Evolutionary conservation across 1,139 yeast genomes (phyloP), one percentile per base, ranked within the genome.

Genomic region (Suhomyces panamericanus): DNA sequence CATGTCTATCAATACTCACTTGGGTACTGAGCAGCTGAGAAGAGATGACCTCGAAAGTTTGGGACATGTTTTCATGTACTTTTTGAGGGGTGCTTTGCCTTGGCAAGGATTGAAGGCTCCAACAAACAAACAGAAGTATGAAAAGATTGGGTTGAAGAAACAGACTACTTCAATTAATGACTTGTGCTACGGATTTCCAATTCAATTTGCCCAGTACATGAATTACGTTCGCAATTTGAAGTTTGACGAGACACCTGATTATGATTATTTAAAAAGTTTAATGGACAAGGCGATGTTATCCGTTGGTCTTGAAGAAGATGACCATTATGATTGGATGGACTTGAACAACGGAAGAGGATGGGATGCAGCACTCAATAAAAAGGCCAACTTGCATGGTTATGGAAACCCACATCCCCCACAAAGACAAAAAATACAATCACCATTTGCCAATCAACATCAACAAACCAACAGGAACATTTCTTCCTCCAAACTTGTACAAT

Each of bases 321-420:
- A 84, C 62, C 85, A 83, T 57, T 86, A 84, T 57, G 95, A 86
- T 62, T 86, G 95, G 95, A 85, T 85, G 91, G 83, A 83, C 55
- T 68, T 86, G 54, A 86, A 86, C 58, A 83, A 83, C 38, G 95
- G 95, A 43, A 78, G 80, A 59, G 95, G 95, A 34, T 86, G 93
- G 93, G 95, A 86, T 66, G 80, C 86, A 24, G 71, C 86, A 6
- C 79, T 85, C 52, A 86, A 85, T 62, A 86, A 85, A 61, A 86
- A 85, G 63, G 89, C 93, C 46, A 86, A 86, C 56, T 66, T 86
- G 49, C 93, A 86, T 64, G 95, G 95, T 11, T 86, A 86, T 60
- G 88, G 88, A 5, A 82, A 82, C 54, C 87, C 87, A 31, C 81
- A 78, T 51, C 87, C 87, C 17, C 82, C 85, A 57, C 49, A 49